Evolutionary conservation across 2,329 filamentous ascomycete genomes (phyloP).

Genomic region (Arthroderma sp.): DNA sequence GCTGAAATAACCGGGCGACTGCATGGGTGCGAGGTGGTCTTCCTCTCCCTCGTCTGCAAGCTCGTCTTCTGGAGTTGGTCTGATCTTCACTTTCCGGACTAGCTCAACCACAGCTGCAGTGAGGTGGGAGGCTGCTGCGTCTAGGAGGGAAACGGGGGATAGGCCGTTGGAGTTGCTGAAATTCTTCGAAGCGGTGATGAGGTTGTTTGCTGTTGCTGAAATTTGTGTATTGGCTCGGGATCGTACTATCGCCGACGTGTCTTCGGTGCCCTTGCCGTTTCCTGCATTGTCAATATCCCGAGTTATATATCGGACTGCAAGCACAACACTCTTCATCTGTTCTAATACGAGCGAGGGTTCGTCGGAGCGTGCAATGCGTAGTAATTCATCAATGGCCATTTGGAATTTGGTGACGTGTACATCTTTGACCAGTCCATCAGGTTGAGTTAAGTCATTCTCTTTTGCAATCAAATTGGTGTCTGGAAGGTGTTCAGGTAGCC

Average conservation of each 20-base stretch:
- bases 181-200: slow-evolving; percentile 91
- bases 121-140: slow-evolving; percentile 85
- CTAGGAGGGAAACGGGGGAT: slow-evolving; percentile 82
- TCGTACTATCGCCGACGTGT: slow-evolving; percentile 44
- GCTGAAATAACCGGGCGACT: slow-evolving; percentile 56
- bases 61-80: slow-evolving; percentile 60
- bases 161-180: slow-evolving; percentile 72
- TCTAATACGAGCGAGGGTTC: slow-evolving; percentile 65
- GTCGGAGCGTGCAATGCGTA: slow-evolving; percentile 63
- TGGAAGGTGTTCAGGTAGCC: slow-evolving; percentile 42
- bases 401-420: slow-evolving; percentile 92
- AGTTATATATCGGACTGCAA: slow-evolving; percentile 71
- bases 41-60: slow-evolving; percentile 60
- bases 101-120: slow-evolving; percentile 77
- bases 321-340: slow-evolving; percentile 74
- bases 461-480: slow-evolving; percentile 43
- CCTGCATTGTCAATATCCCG: slow-evolving; percentile 52
- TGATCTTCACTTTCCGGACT: slow-evolving; percentile 70
- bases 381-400: slow-evolving; percentile 79
- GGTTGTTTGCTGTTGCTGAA: slow-evolving; percentile 85
- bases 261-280: slow-evolving; percentile 35
- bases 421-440: slow-evolving; percentile 72
- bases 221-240: slow-evolving; percentile 66
- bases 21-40: slow-evolving; percentile 48
- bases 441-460: slow-evolving; percentile 59